Base-by-base conservation (phyloP, 257 asterid genomes). In the Ehretia macrophylla region DNA sequence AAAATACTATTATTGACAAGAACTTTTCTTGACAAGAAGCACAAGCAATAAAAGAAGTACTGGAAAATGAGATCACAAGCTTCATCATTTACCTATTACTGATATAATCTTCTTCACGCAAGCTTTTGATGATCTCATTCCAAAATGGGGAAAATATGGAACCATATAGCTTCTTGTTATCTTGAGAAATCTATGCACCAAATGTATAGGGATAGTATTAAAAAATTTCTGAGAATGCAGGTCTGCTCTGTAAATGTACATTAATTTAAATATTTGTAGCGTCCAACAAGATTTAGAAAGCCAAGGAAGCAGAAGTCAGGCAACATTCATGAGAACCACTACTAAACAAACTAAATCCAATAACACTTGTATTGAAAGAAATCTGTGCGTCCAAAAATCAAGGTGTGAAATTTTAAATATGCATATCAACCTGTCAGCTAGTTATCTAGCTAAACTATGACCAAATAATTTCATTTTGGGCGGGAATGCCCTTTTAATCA, bases 81-180 rank as follows among this genome's bases (percentile, higher is more conserved):
- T 42, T 56, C 63, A 58, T 64, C 52, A 69, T 62, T 35, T 72
- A 88, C 99, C 99, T 78, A 74, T 89, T 81, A 75, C 97, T 89
- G 27, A 93, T 68, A 63, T 83, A 93, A 75, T 93, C 99, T 81
- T 93, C 99, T 73, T 93, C 99, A 57, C 99, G 91, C 83, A 93
- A 77, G 68, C 95, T 80, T 79, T 85, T 89, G 76, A 93, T 80
- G 46, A 93, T 89, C 60, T 89, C 99, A 75, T 93, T 93, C 99
- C 99, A 93, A 71, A 89, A 88, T 56, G 97, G 99, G 64, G 97
- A 86, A 76, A 93, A 93, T 52, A 79, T 76, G 54, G 96, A 85
- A 42, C 97, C 96, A 72, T 72, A 44, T 67, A 77, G 69, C 80
- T 89, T 88, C 83, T 75, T 85, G 62, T 73, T 76, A 63, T 83